Base-by-base conservation (phyloP, 2,329 filamentous ascomycete species). In the Cytospora paraplurivora region DNA sequence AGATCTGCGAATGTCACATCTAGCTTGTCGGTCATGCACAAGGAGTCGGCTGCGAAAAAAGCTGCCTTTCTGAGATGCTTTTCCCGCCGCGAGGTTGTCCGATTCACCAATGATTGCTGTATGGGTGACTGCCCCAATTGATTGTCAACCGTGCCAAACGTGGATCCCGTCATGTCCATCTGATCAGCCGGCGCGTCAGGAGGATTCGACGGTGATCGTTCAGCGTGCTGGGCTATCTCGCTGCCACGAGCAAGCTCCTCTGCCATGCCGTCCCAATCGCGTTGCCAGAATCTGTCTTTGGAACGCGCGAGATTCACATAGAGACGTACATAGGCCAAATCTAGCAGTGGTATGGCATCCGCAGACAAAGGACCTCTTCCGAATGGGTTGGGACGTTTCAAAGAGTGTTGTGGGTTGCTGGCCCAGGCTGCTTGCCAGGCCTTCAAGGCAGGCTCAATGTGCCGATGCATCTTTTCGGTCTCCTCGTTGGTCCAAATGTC, bases 391-490 rank as follows among this genome's bases (percentile, higher is more conserved):
- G 92, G 92, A 58, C 92, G 84, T 73, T 96, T 91, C 6, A 95
- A 78, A 70, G 88, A 93, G 74, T 97, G 93, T 51, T 90, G 86
- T 2, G 92, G 90, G 72, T 95, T 96, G 71, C 88, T 91, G 50
- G 89, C 87, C 94, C 94, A 98, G 0, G 93, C 93, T 54, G 89
- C 85, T 77, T 97, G 92, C 95, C 95, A 99, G 8, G 94, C 93
- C 74, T 93, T 90, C 66, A 99, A 80, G 2, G 94, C 94, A 12
- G 94, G 94, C 74, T 97, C 93, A 63, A 98, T 96, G 72, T 97
- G 93, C 1, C 90, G 86, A 74, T 97, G 93, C 93, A 98, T 96
- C 68, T 93, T 92, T 69, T 98, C 93, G 0, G 92, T 96, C 76
- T 98, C 94, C 68, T 94, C 89, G 38, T 89, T 87, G 1, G 93